Evolutionary conservation across 1,284 basidiomycete genomes (phyloP).

Genomic region (Cutaneotrichosporon arboriforme): DNA sequence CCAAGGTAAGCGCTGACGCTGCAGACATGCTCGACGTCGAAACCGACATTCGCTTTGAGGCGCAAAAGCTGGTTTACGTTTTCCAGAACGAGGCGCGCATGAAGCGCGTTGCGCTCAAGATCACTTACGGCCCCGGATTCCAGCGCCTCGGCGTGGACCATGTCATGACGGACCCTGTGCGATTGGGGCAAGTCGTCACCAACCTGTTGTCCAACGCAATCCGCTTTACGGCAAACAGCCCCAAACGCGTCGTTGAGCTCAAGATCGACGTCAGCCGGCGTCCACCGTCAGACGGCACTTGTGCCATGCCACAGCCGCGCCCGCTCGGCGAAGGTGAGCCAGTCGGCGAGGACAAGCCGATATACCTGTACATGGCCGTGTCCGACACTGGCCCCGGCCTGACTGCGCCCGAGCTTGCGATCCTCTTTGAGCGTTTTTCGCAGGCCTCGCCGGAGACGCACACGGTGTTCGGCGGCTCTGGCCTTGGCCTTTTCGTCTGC

Average conservation of each 20-base stretch:
- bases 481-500: conserved; percentile 32
- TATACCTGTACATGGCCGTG: conserved; percentile 19
- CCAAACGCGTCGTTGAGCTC: conserved; percentile 7
- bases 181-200: conserved; percentile 28
- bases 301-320: conserved; percentile 8
- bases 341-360: conserved; percentile 3
- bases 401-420: conserved; percentile 18
- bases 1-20: background rate
- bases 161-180: conserved; percentile 27
- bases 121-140: conserved; percentile 6
- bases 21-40: conserved; percentile 26
- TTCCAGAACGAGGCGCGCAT: conserved; percentile 42
- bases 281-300: conserved; percentile 15
- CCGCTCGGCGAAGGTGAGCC: too few species aligned
- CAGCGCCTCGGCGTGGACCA: conserved; percentile 5
- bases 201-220: conserved; percentile 31
- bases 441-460: conserved; percentile 27
- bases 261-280: conserved; percentile 19
- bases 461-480: conserved; percentile 31
- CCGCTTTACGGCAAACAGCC: conserved; percentile 19
- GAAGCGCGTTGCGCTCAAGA: conserved; percentile 26
- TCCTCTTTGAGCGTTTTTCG: conserved; percentile 28
- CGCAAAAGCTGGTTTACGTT: conserved; percentile 29
- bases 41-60: conserved; percentile 27
- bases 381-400: conserved; percentile 31